phyloP scores from a whole-genome alignment of 78 protist genomes.

The Trichosphaerium sp. region DNA sequence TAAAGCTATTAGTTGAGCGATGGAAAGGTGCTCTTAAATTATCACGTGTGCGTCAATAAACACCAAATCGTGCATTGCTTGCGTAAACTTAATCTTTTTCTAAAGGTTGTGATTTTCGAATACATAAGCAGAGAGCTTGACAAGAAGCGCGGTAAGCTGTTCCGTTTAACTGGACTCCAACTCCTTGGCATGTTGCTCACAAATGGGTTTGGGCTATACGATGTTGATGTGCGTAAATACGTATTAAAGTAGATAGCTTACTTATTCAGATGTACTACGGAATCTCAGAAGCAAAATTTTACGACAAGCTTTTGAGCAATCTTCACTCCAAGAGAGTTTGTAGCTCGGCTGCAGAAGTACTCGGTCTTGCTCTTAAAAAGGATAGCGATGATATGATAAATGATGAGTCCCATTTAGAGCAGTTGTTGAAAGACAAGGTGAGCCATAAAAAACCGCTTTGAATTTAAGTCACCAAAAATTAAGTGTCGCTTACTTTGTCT shows the following conservation, averaged over 20 bases:
- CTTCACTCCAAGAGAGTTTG: background rate
- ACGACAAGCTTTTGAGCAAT: background rate
- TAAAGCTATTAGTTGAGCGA: slow-evolving; percentile 24
- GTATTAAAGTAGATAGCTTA: too few species aligned
- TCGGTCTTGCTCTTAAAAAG: background rate
- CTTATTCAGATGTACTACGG: too few species aligned
- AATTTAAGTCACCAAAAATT: too few species aligned
- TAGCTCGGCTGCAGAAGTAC: background rate
- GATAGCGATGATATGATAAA: background rate
- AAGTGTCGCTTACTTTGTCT: too few species aligned
- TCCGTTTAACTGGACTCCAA: slow-evolving; percentile 13
- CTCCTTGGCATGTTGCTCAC: slow-evolving; percentile 20
- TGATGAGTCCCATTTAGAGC: background rate
- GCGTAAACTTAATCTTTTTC: too few species aligned
- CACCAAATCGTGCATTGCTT: too few species aligned
- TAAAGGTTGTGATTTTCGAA: too few species aligned
- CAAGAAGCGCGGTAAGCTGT: slow-evolving; percentile 17
- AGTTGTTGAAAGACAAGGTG: background rate
- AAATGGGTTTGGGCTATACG: slow-evolving; percentile 6
- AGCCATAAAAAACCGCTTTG: too few species aligned
- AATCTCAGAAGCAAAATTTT: too few species aligned
- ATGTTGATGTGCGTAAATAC: background rate
- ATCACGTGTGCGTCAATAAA: too few species aligned
- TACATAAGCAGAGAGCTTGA: slow-evolving; percentile 17
- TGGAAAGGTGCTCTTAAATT: slow-evolving; percentile 39